Evolutionary conservation across 805 yeast genomes (phyloP), one percentile per base, ranked within the genome.

Genomic region (Zygosaccharomyces kombuchaensis): DNA sequence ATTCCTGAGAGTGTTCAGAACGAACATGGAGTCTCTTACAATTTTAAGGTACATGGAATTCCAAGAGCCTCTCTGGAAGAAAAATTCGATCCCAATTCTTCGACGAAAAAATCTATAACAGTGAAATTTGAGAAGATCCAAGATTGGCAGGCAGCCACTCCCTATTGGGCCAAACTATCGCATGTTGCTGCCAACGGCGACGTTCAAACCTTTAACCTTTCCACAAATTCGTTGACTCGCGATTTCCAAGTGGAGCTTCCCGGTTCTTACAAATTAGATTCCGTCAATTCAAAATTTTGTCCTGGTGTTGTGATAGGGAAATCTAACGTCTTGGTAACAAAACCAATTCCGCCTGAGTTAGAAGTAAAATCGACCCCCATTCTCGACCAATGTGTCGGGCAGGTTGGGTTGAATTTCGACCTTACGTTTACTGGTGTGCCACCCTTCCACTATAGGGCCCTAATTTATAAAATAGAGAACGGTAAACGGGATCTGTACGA

Each of bases 321-420:
- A 9, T 73, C 81, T 1, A 62, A 70, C 1, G 70, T 84, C 9
- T 59, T 69, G 13, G 73, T 87, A 1, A 79, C 88, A 1, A 67
- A 69, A 27, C 83, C 85, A 4, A 75, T 81, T 3, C 74, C 75
- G 29, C 83, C 85, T 8, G 58, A 68, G 17, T 49, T 80, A 19
- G 53, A 61, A 2, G 73, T 77, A 12, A 60, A 55, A 22, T 64
- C 74, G 2, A 62, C 63, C 8, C 69, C 91, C 2, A 79, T 91
- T 2, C 71, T 80, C 21, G 98, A 91, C 57, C 78, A 84, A 40
- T 93, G 99, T 69, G 85, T 93, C 25, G 99, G 99, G 0, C 87
- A 89, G 36, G 82, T 88, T 7, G 99, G 97, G 0, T 80, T 89
- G 48, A 72, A 75, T 26, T 88, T 87, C 50, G 86, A 82, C 41